Evolutionary conservation across 441 rosid species (phyloP).

Genomic region (Euphorbia schlechtendalii): DNA sequence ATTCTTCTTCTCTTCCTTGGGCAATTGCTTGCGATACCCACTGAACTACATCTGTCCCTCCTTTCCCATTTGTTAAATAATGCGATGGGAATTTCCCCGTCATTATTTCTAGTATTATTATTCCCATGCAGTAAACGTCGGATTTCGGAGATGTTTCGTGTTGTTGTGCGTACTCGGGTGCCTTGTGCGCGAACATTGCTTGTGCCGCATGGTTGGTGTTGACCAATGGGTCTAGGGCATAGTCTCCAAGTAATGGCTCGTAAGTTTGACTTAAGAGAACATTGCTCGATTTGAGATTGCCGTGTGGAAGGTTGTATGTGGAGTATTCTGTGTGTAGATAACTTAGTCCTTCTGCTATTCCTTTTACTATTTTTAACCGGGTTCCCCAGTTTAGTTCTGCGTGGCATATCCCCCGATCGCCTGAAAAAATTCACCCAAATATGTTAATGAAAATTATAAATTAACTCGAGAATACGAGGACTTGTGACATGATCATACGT

Average conservation of each 20-base stretch:
- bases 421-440: no score
- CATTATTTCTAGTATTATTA: conserved; percentile 60
- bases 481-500: no score
- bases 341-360: conserved; percentile 54
- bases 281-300: conserved; percentile 90
- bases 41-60: conserved; percentile 61
- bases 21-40: conserved; percentile 47
- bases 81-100: conserved; percentile 85
- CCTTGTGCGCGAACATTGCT: conserved; percentile 53
- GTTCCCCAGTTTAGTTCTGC: conserved; percentile 62
- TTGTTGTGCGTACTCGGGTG: conserved; percentile 47
- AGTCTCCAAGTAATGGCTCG: conserved; percentile 60
- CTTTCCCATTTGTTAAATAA: conserved; percentile 55
- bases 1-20: conserved; percentile 43
- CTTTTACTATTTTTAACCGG: conserved; percentile 58
- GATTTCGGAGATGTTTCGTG: conserved; percentile 54
- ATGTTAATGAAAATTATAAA: no score
- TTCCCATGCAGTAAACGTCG: conserved; percentile 74
- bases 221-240: conserved; percentile 54
- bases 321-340: conserved; percentile 56
- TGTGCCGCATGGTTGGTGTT: conserved; percentile 41
- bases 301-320: conserved; percentile 68
- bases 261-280: conserved; percentile 42
- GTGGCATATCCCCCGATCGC: conserved; percentile 63
- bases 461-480: no score